Percentiles rank a stretch among this genome's conserved stretches.
These are phyloP conservation scores for Syzygium grande DNA, from an alignment of 345 rosid species.

Conservation along the genomic window DNA sequence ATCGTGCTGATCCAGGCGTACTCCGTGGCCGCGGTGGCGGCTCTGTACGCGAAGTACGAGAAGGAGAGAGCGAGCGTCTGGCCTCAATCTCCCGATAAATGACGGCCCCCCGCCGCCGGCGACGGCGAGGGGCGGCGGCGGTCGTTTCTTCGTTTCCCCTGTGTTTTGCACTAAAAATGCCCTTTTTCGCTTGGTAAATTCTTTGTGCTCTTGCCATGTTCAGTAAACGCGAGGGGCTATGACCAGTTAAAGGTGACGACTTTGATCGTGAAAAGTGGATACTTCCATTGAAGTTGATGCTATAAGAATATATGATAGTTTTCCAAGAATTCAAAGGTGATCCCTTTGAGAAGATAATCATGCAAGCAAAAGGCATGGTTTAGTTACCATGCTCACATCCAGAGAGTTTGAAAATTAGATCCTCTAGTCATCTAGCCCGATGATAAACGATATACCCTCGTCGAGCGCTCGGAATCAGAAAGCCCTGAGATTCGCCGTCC, in stretches of 20 bases:
- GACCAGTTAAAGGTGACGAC: neutral
- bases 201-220: neutral
- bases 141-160: neutral
- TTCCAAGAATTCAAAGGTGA: neutral
- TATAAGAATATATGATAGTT: neutral
- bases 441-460: neutral
- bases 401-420: neutral
- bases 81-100: conserved; percentile 30
- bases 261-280: neutral
- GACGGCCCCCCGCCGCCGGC: neutral
- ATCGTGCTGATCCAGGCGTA: conserved; percentile 63
- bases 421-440: neutral
- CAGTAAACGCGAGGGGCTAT: neutral
- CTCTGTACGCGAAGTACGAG: conserved; percentile 58
- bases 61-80: conserved; percentile 74
- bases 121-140: neutral
- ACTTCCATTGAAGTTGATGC: neutral
- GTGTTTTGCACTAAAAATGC: neutral
- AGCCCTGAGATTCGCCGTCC: neutral
- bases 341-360: neutral
- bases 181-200: neutral
- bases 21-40: conserved; percentile 57
- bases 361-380: neutral
- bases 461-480: neutral
- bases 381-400: neutral